Evolutionary conservation across 1,284 basidiomycete genomes (phyloP), one percentile per base, ranked within the genome.

Genomic region (Ustilago curta): DNA sequence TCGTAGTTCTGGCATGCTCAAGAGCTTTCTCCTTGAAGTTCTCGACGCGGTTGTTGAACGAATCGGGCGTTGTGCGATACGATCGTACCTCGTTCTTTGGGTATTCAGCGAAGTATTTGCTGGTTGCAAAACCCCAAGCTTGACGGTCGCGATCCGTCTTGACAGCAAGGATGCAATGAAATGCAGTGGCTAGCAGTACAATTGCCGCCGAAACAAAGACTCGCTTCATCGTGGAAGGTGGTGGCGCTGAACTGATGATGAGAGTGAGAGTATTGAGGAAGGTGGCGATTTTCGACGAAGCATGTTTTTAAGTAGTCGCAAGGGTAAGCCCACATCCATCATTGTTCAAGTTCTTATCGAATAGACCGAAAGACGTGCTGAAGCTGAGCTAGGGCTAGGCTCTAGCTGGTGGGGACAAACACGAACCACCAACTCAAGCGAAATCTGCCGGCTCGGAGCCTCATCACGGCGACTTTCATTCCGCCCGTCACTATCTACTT

Each of bases 61-160:
- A 37, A 23, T 49, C 18, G 12, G 59, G 45, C 11, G n/a, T 65
- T 4, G 51, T 65, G 14, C 56, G 37, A 14, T 43, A 54, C 1
- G 63, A 65, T 8, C 5, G 1, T 5, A 65, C 23, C 3, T 23
- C 12, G 2, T 35, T 37, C 8, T 49, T 29, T 2, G 25, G 39
- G 31, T 54, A 35, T 6, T n/a, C 12, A 0, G 44, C 29, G 4
- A 54, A 39, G 56, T 54, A 58, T 8, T 42, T 16, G 9, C 42
- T 16, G 5, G 19, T 54, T 4, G 62, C 62, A 49, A 42, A n/a
- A 19, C 32, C n/a, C 63, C 63, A 65, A 25, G 44, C 49, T 2
- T 19, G 7, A 9, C 40, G 37, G 18, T 65, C 63, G 1, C 19
- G 16, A 6, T 42, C 40, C 9, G 35, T 18, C 51, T 59, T 49